These are phyloP conservation scores for Claviceps pazoutovae DNA, from an alignment of 2,329 filamentous ascomycete genomes.

Conservation along the genomic window DNA sequence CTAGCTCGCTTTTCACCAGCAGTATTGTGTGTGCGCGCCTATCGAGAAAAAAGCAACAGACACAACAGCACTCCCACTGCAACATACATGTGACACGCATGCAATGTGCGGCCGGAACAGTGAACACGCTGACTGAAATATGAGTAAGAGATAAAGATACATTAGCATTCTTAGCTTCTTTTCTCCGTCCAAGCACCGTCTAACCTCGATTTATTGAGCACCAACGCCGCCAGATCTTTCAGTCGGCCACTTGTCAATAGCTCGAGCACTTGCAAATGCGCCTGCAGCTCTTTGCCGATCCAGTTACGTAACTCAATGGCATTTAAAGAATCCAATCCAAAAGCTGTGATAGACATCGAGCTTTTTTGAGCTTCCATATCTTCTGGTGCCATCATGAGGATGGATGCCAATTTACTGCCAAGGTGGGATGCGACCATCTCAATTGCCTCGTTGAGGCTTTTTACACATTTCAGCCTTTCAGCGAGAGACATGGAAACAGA, in stretches of 20 bases:
- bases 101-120: too few species aligned
- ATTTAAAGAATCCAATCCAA: conserved; percentile 32
- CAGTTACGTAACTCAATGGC: conserved; percentile 39
- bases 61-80: too few species aligned
- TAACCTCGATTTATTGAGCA: conserved; percentile 15
- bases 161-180: too few species aligned
- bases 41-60: too few species aligned
- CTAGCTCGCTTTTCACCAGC: too few species aligned
- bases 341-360: conserved; percentile 12
- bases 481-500: conserved; percentile 3
- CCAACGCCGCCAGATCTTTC: conserved; percentile 11
- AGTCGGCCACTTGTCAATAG: conserved; percentile 34
- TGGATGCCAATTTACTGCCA: conserved; percentile 21
- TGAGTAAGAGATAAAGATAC: too few species aligned
- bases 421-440: conserved; percentile 13
- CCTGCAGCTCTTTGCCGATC: conserved; percentile 29
- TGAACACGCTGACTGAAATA: too few species aligned
- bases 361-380: conserved; percentile 11
- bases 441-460: conserved; percentile 10
- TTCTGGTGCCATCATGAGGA: conserved; percentile 14
- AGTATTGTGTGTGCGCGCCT: too few species aligned
- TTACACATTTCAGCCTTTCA: conserved; percentile 8
- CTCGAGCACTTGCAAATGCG: conserved; percentile 38
- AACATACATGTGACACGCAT: too few species aligned
- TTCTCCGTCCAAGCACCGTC: conserved; percentile 8